Base-by-base conservation (phyloP, 129 eudicot genomes). In the Oenanthe sinensis region DNA sequence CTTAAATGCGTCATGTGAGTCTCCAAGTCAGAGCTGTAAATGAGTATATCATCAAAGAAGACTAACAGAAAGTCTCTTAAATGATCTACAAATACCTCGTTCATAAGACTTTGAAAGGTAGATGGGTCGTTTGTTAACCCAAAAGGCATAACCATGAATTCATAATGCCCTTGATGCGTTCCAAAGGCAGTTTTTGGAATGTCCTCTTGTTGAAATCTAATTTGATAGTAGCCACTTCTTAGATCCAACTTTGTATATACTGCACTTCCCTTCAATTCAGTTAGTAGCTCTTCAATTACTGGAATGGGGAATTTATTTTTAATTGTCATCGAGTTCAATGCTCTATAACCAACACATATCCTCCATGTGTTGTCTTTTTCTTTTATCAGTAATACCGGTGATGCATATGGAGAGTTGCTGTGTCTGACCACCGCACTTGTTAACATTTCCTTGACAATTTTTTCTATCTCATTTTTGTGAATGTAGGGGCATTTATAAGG, bases 101-200 rank as follows among this genome's bases (percentile, higher is more conserved):
- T 58, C 67, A 58, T 58, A 0, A 58, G 30, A 58, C 12, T 20
- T 22, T 58, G 67, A 8, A 58, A 58, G 1, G 28, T 20, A 2
- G 69, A 11, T 19, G 28, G 30, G 52, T 47, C 19, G 49, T 79
- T 79, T 1, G 77, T 79, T 3, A 69, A 33, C 0, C 77, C 69
- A n/a, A 79, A 79, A 1, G 77, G 62, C 77, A 79, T 70, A 1
- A 70, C 22, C 10, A 8, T 19, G 19, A 68, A 79, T 13, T 79
- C 69, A 37, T n/a, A 79, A 22, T 69, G 77, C 3, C 69, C 76
- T 2, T 8, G 1, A n/a, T 79, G 76, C 0, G 69, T 69, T 13
- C 37, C 7, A 47, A 47, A 47, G 0, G 52, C 52, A 1, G 17
- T 47, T 14, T 47, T 47, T 9, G 2, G 17, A 1, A 76, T 37